Evolutionary conservation across 257 asterid species (phyloP), one percentile per base, ranked within the genome.

Genomic region (Nicotiana noctiflora): DNA sequence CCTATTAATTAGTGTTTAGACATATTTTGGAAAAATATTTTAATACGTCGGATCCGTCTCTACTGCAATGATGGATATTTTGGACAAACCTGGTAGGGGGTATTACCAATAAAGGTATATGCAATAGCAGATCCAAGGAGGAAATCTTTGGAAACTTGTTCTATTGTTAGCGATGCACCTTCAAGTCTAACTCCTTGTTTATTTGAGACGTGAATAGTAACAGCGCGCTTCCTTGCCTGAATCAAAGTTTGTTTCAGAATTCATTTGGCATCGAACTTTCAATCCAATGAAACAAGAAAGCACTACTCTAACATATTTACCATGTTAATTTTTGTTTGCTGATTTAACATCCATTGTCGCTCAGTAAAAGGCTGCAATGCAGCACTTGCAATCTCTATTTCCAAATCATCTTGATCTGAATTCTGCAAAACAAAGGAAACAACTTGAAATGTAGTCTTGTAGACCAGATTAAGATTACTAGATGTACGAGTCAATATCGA

Each of bases 71-170:
- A 53, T 77, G 52, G 12, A 27, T 0, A 6, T 11, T 9, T n/a
- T 18, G 15, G 63, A 79, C 59, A 7, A 40, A 89, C 92, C 87
- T 89, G 93, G 49, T 88, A 86, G 17, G n/a, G 88, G 9, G 61
- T 46, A 56, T 90, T 87, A 44, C 87, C 86, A 11, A 88, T 79
- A 68, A 90, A 82, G 79, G 83, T 84, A 25, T 79, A 79, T 14
- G 92, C 86, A 52, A 90, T 84, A 7, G 93, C 90, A 56, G 89
- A 87, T 83, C 93, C 92, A 67, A 88, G 83, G 76, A 88, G 93
- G 67, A 90, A 90, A 70, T 87, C 92, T 23, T 81, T 90, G 7
- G 89, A 83, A 18, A 81, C 65, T 79, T 90, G 93, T 29, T 80
- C 82, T 51, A 88, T 65, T 14, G 72, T 86, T 6, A 90, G 29